Percentiles rank a stretch among this genome's conserved stretches.
Conservation (phyloP, 352 stramenopile genomes). For the Phytophthora fragariaefolia region DNA sequence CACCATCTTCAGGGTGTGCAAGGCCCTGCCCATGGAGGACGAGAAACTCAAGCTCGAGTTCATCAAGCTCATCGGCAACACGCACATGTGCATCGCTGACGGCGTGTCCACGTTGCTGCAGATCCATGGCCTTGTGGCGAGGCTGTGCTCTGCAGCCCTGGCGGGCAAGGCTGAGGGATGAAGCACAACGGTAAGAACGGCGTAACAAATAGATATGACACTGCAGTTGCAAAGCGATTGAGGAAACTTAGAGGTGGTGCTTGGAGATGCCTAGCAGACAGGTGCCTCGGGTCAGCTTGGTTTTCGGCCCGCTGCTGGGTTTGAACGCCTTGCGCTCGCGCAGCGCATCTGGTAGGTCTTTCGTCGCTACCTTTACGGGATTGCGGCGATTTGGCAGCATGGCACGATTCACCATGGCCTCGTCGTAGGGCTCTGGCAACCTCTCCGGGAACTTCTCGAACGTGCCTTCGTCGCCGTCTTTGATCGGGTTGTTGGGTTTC, state of each 20-base stretch:
- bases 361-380: slow-evolving; percentile 69
- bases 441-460: slow-evolving; percentile 81
- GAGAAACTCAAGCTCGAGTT: slow-evolving; percentile 91
- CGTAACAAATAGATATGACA: slow-evolving; percentile 31
- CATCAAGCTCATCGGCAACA: slow-evolving; percentile 88
- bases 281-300: slow-evolving; percentile 76
- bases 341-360: slow-evolving; percentile 59
- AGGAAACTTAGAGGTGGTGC: slow-evolving; percentile 61
- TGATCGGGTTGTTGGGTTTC: slow-evolving; percentile 73
- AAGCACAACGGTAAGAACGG: slow-evolving; percentile 16
- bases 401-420: slow-evolving; percentile 72
- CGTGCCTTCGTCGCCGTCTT: slow-evolving; percentile 61
- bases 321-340: slow-evolving; percentile 80
- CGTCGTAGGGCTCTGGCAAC: slow-evolving; percentile 73
- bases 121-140: slow-evolving; percentile 93
- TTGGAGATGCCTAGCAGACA: slow-evolving; percentile 83
- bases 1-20: slow-evolving; percentile 97
- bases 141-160: slow-evolving; percentile 59
- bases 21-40: slow-evolving; percentile 80
- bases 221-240: slow-evolving; percentile 19
- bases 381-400: slow-evolving; percentile 78
- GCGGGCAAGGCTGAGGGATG: slow-evolving; percentile 31
- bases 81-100: slow-evolving; percentile 96
- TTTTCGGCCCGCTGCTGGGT: slow-evolving; percentile 66
- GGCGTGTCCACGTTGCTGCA: slow-evolving; percentile 93